Conservation (phyloP, 345 rosid species). For the Linum trigynum region DNA sequence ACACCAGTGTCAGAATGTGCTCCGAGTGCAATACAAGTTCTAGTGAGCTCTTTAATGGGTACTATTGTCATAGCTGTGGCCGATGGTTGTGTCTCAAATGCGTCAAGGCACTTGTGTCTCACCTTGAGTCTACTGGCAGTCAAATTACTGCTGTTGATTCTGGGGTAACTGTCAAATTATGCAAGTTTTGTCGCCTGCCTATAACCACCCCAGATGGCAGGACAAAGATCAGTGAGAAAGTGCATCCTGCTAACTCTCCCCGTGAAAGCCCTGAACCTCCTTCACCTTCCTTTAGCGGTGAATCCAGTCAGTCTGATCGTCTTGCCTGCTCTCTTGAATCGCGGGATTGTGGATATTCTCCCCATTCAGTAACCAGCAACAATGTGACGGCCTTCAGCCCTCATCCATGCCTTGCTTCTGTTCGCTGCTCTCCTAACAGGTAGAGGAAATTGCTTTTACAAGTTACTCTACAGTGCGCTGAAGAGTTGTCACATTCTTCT, state of each 20-base stretch:
- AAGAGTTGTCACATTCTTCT: neutral
- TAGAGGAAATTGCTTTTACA: constrained; percentile 13
- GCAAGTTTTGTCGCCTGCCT: constrained; percentile 54
- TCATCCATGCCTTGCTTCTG: constrained; percentile 35
- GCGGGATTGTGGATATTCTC: constrained; percentile 38
- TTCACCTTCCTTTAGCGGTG: constrained; percentile 35
- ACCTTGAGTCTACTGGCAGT: constrained; percentile 15
- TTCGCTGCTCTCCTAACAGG: constrained; percentile 57
- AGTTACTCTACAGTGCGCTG: neutral
- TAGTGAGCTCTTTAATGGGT: constrained; percentile 25
- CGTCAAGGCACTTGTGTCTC: constrained; percentile 18
- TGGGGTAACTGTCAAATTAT: constrained; percentile 28
- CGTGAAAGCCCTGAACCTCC: constrained; percentile 61
- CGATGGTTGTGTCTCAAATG: constrained; percentile 49
- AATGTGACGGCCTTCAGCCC: constrained; percentile 34
- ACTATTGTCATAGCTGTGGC: constrained; percentile 57
- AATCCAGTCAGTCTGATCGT: constrained; percentile 28
- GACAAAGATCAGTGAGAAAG: constrained; percentile 55
- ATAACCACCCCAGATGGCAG: constrained; percentile 27
- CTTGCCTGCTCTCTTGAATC: constrained; percentile 42
- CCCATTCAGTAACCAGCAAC: constrained; percentile 24
- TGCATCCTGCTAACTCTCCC: constrained; percentile 54
- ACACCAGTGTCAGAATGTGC: constrained; percentile 33
- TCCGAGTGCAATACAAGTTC: constrained; percentile 37
- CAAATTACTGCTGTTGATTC: constrained; percentile 3